These are phyloP conservation scores for Hypoxylon sp. DNA, from an alignment of 2,329 filamentous ascomycete genomes.

Conservation along the genomic window DNA sequence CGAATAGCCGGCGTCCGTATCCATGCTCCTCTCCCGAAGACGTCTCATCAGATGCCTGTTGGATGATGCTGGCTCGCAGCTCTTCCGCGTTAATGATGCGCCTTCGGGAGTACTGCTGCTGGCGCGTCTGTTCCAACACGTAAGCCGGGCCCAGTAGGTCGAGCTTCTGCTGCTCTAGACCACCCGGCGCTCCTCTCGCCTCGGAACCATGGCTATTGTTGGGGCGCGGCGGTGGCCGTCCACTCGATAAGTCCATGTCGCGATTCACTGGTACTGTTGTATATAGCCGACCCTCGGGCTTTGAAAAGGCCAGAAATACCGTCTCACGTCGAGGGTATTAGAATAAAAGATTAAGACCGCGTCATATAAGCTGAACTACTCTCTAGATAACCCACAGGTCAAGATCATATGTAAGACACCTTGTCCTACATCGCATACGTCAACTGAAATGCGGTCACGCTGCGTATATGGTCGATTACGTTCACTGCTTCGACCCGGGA, in stretches of 20 bases:
- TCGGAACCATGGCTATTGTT: neutral
- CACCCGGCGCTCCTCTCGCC: neutral
- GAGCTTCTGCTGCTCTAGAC: conserved; percentile 12
- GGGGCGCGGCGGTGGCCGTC: conserved; percentile 3
- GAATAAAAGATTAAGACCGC: neutral
- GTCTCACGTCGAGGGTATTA: neutral
- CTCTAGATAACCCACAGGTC: neutral
- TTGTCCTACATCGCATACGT: neutral
- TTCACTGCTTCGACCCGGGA: neutral
- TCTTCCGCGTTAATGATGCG: conserved; percentile 28
- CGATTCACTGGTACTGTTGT: conserved; percentile 8
- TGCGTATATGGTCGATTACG: neutral
- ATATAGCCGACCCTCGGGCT: neutral
- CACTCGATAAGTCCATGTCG: conserved; percentile 2
- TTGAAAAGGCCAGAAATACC: neutral
- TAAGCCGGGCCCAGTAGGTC: conserved; percentile 35
- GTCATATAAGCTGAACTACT: neutral
- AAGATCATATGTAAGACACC: neutral
- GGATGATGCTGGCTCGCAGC: conserved; percentile 30
- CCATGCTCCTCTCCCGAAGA: conserved; percentile 1
- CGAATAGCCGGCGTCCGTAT: conserved; percentile 36
- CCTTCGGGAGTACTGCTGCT: conserved; percentile 23
- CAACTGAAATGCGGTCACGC: neutral
- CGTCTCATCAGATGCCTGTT: neutral
- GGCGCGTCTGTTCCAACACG: conserved; percentile 38